Evolutionary conservation across 805 yeast species (phyloP).

Genomic region (Ogataea polymorpha): DNA sequence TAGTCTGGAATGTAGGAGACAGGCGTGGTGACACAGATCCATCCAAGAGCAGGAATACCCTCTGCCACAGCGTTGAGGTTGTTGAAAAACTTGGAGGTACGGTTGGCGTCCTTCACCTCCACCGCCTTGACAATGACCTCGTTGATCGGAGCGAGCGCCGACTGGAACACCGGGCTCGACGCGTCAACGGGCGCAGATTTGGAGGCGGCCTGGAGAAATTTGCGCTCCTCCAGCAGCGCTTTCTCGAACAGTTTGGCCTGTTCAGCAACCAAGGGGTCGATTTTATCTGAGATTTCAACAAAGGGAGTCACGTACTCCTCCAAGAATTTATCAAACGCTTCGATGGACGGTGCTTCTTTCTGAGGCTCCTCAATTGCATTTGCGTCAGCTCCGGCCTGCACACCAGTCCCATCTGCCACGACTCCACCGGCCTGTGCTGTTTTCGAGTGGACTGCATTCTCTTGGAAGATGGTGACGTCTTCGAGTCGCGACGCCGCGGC

Average conservation of each 20-base stretch:
- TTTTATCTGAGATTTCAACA: constrained; percentile 45
- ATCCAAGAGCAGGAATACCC: constrained; percentile 85
- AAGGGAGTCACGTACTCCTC: constrained; percentile 57
- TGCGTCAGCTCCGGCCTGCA: constrained; percentile 19
- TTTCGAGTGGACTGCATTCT: constrained; percentile 33
- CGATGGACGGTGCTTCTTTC: constrained; percentile 39
- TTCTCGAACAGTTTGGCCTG: constrained; percentile 46
- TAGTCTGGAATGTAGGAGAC: constrained; percentile 73
- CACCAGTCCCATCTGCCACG: constrained; percentile 6
- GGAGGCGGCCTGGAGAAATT: constrained; percentile 56
- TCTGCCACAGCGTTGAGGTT: constrained; percentile 83
- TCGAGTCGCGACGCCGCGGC: constrained; percentile 80
- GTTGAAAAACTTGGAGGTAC: constrained; percentile 60
- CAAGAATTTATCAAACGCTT: constrained; percentile 54
- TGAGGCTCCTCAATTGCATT: constrained; percentile 28
- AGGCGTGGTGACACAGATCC: constrained; percentile 82
- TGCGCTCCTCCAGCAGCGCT: constrained; percentile 59
- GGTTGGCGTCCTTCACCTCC: constrained; percentile 69
- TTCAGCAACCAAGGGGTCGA: constrained; percentile 57
- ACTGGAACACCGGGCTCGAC: constrained; percentile 49
- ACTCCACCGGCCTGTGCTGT: neutral
- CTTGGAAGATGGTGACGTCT: constrained; percentile 80
- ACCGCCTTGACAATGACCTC: constrained; percentile 54
- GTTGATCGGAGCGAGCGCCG: constrained; percentile 68
- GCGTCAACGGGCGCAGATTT: constrained; percentile 63